Evolutionary conservation across 1,284 basidiomycete species (phyloP), one percentile per base, ranked within the genome.

Genomic region (Phenoliferia sp.): DNA sequence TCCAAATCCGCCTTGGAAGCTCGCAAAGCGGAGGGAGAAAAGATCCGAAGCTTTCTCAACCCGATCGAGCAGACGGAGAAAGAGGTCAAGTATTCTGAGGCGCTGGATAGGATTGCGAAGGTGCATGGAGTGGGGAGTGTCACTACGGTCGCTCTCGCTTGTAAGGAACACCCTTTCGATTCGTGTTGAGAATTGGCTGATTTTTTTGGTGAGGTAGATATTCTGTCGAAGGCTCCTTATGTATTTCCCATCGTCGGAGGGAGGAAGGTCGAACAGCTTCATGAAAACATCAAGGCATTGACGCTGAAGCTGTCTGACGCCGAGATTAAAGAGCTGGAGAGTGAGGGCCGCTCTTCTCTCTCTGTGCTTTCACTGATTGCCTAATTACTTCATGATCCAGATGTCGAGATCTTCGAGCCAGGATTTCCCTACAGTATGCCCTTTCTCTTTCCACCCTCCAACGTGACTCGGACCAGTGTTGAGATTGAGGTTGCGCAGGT

Each of bases 231-330:
- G 63, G 54, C 80, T 0, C 80, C 83, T 0, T 82, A 81, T 69
- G 83, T 84, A 4, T 84, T 84, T 74, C 83, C 83, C 0, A 79
- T 84, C 56, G 70, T 84, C 28, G 84, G 85, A 1, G 82, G 83
- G 0, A 80, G 84, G 62, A 85, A 84, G 73, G 76, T 83, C 58
- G 82, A 78, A 62, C 71, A 61, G 31, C 44, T 54, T 10, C 31
- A 33, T 9, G 60, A 22, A 7, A 61, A 54, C 60, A 33, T 61
- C 48, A 26, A 61, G 32, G 56, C 10, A 10, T 31, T 56, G 28
- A 17, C 22, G 2, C 29, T 56, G 28, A 56, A 56, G 54, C 54
- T 56, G 28, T 31, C 54, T 31, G 54, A n/a, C 54, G 54, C n/a
- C 17, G 28, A 56, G 54, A 56, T 56, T 31, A 56, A 56, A 31